Percentiles rank a stretch among this genome's conserved stretches.
These are phyloP conservation scores for Pleurotus platypus DNA, from an alignment of 768 basidiomycete genomes.

Conservation along the genomic window DNA sequence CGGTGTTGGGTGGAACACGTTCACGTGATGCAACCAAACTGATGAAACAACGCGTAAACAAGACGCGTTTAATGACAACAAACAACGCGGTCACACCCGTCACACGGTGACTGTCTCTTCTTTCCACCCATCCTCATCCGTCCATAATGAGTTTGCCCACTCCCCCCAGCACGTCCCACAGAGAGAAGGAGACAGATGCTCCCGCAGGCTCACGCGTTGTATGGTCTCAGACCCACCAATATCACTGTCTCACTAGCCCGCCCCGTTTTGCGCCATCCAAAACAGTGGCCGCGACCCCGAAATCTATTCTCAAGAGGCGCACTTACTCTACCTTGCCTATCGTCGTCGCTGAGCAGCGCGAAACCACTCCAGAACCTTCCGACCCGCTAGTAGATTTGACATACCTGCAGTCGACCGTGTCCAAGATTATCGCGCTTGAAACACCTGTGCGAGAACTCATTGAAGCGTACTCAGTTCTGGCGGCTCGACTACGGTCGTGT, in stretches of 20 bases:
- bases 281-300: slow-evolving; percentile 37
- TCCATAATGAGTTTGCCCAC: slow-evolving; percentile 49
- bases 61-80: slow-evolving; percentile 30
- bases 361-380: slow-evolving; percentile 73
- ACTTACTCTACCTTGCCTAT: slow-evolving; percentile 34
- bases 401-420: slow-evolving; percentile 66
- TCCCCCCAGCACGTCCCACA: slow-evolving; percentile 56
- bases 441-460: slow-evolving; percentile 56
- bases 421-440: slow-evolving; percentile 48
- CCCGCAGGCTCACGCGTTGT: slow-evolving; percentile 34
- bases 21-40: slow-evolving; percentile 10
- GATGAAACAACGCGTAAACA: slow-evolving; percentile 32
- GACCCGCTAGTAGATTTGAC: slow-evolving; percentile 59
- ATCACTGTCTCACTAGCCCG: slow-evolving; percentile 35
- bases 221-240: slow-evolving; percentile 51
- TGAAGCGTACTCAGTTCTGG: slow-evolving; percentile 70
- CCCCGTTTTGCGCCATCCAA: slow-evolving; percentile 21
- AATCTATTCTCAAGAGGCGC: slow-evolving; percentile 71
- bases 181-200: slow-evolving; percentile 45
- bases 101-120: slow-evolving; percentile 8
- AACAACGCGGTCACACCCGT: slow-evolving; percentile 21
- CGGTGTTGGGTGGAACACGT: no score
- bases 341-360: slow-evolving; percentile 36
- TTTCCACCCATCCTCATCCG: slow-evolving; percentile 9
- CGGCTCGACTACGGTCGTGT: slow-evolving; percentile 55